Evolutionary conservation across 257 asterid species (phyloP).

Genomic region (Solanum appendiculatum): DNA sequence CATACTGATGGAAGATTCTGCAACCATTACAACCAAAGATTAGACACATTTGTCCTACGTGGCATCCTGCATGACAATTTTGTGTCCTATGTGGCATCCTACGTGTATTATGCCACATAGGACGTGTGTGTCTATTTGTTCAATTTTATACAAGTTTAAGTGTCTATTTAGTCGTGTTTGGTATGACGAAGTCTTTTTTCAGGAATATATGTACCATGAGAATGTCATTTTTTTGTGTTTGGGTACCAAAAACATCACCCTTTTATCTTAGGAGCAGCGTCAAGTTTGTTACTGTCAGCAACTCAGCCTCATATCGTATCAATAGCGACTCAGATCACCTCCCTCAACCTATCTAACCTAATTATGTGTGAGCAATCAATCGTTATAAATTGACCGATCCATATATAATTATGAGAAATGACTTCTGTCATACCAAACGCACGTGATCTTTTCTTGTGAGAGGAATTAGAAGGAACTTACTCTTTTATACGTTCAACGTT

Average conservation of each 20-base stretch:
- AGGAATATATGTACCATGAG: neutral
- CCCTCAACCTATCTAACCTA: neutral
- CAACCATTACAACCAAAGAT: neutral
- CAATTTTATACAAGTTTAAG: neutral
- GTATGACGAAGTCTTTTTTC: neutral
- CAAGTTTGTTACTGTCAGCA: too few relatives aligned
- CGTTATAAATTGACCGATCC: neutral
- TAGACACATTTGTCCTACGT: neutral
- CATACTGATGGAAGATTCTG: constrained; percentile 39
- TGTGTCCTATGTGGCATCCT: too few relatives aligned
- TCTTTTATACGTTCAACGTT: constrained; percentile 17
- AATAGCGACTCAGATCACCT: neutral
- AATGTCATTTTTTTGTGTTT: neutral
- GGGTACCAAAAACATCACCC: too few relatives aligned
- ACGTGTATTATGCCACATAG: neutral
- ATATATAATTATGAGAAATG: neutral
- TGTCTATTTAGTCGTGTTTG: neutral
- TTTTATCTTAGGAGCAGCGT: too few relatives aligned
- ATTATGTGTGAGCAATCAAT: neutral
- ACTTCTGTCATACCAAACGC: neutral
- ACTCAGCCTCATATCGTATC: too few relatives aligned
- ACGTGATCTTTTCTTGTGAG: neutral
- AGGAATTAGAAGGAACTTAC: neutral
- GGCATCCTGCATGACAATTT: neutral
- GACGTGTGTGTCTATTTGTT: neutral